Percentiles rank a stretch among this genome's conserved stretches.
Conservation (phyloP, 805 yeast species). For the Candida bentonensis region DNA sequence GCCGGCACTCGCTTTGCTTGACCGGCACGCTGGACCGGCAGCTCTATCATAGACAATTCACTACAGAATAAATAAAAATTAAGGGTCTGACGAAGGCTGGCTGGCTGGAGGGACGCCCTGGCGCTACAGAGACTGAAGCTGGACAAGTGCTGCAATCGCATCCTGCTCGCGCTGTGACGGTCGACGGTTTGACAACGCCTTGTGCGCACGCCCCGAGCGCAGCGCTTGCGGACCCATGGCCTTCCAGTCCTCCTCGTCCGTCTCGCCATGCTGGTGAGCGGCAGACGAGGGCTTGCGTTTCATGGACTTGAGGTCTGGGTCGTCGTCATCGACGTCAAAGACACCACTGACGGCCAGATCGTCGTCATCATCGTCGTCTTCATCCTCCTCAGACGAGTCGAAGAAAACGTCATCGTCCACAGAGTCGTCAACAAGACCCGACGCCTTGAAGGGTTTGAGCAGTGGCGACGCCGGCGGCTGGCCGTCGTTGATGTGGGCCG, state of each 20-base stretch:
- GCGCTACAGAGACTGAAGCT: slow-evolving; percentile 26
- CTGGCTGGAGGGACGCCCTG: too few relatives aligned
- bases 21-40: too few relatives aligned
- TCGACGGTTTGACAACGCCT: slow-evolving; percentile 9
- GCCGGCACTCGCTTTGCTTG: too few relatives aligned
- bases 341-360: slow-evolving; percentile 21
- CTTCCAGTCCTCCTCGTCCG: slow-evolving; percentile 97
- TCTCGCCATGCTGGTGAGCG: slow-evolving; percentile 35
- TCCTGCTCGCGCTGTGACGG: slow-evolving; percentile 30
- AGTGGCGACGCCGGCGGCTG: slow-evolving; percentile 22
- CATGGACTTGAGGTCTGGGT: slow-evolving; percentile 17
- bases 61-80: slow-evolving; percentile 22
- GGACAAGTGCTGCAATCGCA: slow-evolving; percentile 56
- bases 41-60: too few relatives aligned
- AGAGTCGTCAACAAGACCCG: slow-evolving; percentile 17
- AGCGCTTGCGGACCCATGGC: slow-evolving; percentile 69
- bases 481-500: slow-evolving; percentile 14
- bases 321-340: slow-evolving; percentile 26
- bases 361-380: slow-evolving; percentile 11
- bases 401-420: slow-evolving; percentile 20
- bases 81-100: too few relatives aligned
- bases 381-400: background rate
- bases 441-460: slow-evolving; percentile 13
- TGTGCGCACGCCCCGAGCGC: slow-evolving; percentile 18
- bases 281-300: slow-evolving; percentile 1